Evolutionary conservation across 352 stramenopile genomes (phyloP).

Genomic region (Phytophthora hybrid): DNA sequence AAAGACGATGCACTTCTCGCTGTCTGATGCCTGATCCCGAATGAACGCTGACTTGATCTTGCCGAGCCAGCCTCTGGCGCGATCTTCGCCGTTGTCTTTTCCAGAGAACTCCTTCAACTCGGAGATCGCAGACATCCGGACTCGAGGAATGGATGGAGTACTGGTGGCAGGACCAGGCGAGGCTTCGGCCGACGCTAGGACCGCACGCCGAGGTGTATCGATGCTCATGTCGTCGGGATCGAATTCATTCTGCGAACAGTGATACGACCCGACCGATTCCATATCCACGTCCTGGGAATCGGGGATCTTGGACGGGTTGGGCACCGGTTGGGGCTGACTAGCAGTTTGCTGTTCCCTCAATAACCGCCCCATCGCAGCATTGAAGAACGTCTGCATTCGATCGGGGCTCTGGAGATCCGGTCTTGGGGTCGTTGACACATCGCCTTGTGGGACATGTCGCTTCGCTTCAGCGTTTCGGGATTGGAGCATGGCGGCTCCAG

Average conservation of each 20-base stretch:
- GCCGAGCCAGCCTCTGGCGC: neutral
- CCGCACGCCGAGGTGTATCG: neutral
- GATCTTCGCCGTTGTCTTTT: neutral
- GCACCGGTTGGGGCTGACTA: neutral
- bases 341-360: neutral
- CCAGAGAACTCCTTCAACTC: neutral
- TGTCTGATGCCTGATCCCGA: neutral
- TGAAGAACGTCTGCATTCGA: neutral
- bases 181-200: neutral
- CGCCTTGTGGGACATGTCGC: neutral
- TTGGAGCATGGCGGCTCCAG: neutral
- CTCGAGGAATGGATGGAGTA: neutral
- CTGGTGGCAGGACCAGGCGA: neutral
- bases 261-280: neutral
- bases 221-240: constrained; percentile 1
- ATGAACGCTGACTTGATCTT: neutral
- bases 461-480: neutral
- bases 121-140: neutral
- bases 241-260: neutral
- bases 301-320: neutral
- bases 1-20: neutral
- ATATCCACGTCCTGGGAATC: constrained; percentile 1
- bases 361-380: neutral
- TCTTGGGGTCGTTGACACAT: neutral
- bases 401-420: neutral